Percentiles rank a stretch among this genome's conserved stretches.
These are phyloP conservation scores for Colletotrichum sp. DNA, from an alignment of 2,329 filamentous ascomycete genomes.

Conservation along the genomic window DNA sequence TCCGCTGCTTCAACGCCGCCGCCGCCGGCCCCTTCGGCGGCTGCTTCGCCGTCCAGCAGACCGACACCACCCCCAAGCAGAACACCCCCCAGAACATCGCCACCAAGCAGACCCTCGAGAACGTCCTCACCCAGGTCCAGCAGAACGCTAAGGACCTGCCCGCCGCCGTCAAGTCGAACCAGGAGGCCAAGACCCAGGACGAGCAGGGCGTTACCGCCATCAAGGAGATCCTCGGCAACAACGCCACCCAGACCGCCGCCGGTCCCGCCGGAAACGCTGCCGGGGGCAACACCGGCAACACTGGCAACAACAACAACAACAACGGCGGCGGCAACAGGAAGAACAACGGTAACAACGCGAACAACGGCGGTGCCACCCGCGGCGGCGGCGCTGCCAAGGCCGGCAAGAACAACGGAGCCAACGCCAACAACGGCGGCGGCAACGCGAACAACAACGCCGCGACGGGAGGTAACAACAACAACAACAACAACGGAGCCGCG, in stretches of 20 bases:
- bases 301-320: constrained; percentile 9
- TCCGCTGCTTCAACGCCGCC: constrained; percentile 65
- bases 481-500: neutral
- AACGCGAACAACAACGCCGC: neutral
- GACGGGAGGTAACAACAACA: neutral
- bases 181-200: constrained; percentile 36
- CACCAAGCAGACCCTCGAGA: constrained; percentile 50
- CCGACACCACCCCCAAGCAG: constrained; percentile 43
- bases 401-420: neutral
- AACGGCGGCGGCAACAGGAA: constrained; percentile 23
- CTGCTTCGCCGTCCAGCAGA: constrained; percentile 64
- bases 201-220: constrained; percentile 42
- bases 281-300: constrained; percentile 5
- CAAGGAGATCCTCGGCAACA: constrained; percentile 38
- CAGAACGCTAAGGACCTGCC: constrained; percentile 57
- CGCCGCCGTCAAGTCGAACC: constrained; percentile 43
- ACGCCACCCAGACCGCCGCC: constrained; percentile 38
- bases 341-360: constrained; percentile 3
- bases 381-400: neutral
- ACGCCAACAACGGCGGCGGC: neutral
- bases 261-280: neutral
- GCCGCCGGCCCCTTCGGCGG: constrained; percentile 62
- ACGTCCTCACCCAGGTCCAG: constrained; percentile 53
- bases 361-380: neutral
- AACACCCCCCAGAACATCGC: constrained; percentile 51